Base-by-base conservation (phyloP, 441 rosid genomes). In the Erysimum cheiri region DNA sequence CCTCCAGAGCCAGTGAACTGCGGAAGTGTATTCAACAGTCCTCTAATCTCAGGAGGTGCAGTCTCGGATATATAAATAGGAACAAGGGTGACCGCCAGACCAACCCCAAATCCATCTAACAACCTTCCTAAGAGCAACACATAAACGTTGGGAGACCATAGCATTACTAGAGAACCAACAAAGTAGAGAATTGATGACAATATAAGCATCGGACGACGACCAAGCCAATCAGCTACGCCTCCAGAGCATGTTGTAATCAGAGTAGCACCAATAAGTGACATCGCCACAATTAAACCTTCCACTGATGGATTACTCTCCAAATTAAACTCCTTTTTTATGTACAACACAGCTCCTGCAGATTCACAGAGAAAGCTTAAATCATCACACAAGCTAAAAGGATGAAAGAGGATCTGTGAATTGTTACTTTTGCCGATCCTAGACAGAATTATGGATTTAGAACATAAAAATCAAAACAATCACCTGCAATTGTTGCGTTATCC, bases 401-500 rank as follows among this genome's bases (percentile, higher is more conserved):
- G 19, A 57, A 29, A 37, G 33, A 1, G 4, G n/a, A 70, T 70
- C 68, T 58, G 13, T 26, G 40, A 64, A 76, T 57, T 17, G 12
- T 40, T 47, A 50, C 60, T 69, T 54, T 67, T 2, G 2, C 4
- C 3, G 26, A 62, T 63, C 48, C 24, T n/a, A 61, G 0, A 43
- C 35, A 67, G 17, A 49, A 19, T 29, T 36, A 73, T 40, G 12
- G 15, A 48, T 24, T n/a, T 1, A 1, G 61, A 57, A 28, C 48
- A 49, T 28, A 31, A n/a, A 3, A 14, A 67, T 22, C 24, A 41
- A 41, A 74, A n/a, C 49, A 57, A 67, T 72, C 76, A 91, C 98
- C 98, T 46, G 98, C 98, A 72, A 94, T 94, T 60, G 96, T 89
- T 53, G 98, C 98, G 83, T 91, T 94, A 79, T 94, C 98, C 98